Conservation (phyloP, 2,329 filamentous ascomycete genomes). For the Fusarium musae region DNA sequence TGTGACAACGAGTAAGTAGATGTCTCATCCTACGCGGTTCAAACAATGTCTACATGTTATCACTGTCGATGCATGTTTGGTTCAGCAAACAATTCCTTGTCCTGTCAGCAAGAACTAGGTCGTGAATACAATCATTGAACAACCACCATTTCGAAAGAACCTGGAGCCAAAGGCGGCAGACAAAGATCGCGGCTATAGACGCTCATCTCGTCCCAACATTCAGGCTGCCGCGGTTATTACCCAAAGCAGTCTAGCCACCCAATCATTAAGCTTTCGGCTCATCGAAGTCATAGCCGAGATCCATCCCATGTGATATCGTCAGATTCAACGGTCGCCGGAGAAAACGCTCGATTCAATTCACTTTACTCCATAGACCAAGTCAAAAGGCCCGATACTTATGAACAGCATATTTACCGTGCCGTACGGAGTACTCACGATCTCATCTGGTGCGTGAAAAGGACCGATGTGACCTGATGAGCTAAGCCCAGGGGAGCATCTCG, state of each 20-base stretch:
- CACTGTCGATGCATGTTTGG: rapidly evolving
- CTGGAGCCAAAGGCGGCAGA: not conserved
- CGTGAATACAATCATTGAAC: too few relatives aligned
- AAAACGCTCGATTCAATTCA: not conserved
- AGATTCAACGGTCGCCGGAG: not conserved
- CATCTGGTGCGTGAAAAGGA: constrained; percentile 9
- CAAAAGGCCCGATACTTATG: constrained; percentile 15
- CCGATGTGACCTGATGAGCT: constrained; percentile 22
- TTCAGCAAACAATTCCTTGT: too few relatives aligned
- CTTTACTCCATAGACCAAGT: not conserved
- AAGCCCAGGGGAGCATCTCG: constrained; percentile 18
- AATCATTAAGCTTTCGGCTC: not conserved
- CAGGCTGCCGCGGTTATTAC: not conserved
- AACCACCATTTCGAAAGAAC: too few relatives aligned
- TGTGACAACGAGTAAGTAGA: too few relatives aligned
- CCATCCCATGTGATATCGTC: not conserved
- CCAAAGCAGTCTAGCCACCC: not conserved
- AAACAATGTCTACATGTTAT: rapidly evolving
- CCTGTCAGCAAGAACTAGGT: too few relatives aligned
- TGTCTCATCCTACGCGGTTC: too few relatives aligned
- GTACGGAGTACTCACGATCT: not conserved
- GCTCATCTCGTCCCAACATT: not conserved
- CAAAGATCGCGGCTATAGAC: not conserved
- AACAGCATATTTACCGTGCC: not conserved
- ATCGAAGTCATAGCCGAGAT: not conserved